These are phyloP conservation scores for Rubia balearica DNA, from an alignment of 305 asterid species.

Conservation along the genomic window DNA sequence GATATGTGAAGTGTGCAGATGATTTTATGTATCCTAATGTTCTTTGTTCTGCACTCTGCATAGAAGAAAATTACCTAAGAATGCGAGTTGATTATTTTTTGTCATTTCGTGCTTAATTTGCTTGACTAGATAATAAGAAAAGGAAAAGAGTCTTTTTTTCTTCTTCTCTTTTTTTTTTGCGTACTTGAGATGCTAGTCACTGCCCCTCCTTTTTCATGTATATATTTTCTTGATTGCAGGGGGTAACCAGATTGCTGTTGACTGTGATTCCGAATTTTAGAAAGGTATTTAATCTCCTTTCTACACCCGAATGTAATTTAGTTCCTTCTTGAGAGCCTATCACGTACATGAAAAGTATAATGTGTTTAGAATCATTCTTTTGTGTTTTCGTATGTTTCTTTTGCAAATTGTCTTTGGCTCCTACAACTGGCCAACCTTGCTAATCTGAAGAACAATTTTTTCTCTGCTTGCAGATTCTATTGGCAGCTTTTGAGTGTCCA, in stretches of 20 bases:
- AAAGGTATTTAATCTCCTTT: conserved; percentile 45
- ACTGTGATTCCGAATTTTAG: conserved; percentile 82
- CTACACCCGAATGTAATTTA: neutral
- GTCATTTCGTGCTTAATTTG: neutral
- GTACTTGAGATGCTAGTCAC: conserved; percentile 10
- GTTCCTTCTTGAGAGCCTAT: neutral
- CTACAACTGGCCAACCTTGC: neutral
- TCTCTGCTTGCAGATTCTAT: conserved; percentile 49
- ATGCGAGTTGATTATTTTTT: neutral
- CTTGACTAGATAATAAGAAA: neutral
- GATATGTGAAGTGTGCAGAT: neutral
- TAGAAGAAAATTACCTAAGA: neutral
- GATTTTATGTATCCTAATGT: neutral
- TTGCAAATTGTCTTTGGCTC: neutral
- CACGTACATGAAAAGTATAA: neutral
- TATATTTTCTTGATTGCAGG: conserved; percentile 35
- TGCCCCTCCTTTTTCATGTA: neutral
- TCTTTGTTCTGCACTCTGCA: neutral
- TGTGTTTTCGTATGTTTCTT: neutral
- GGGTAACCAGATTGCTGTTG: conserved; percentile 63
- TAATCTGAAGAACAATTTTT: neutral
- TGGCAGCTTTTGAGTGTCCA: conserved; percentile 92
- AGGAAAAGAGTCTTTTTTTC: neutral
- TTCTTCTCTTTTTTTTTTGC: neutral
- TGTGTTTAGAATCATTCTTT: neutral